Conservation (phyloP, 176 grass and related monocot species). For the Paspalum notatum region DNA sequence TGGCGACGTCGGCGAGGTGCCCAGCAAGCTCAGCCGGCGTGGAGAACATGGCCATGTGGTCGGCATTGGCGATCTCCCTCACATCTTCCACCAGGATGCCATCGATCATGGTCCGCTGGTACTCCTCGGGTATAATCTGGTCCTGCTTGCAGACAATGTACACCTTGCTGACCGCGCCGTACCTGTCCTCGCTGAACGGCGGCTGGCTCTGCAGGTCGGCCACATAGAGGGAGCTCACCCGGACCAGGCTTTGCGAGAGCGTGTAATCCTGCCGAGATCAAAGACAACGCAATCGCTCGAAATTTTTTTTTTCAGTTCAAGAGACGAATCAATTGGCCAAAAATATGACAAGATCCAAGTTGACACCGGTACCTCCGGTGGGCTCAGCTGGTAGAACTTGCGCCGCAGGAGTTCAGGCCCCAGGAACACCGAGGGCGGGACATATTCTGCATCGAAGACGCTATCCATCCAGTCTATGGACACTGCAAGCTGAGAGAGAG, state of each 20-base stretch:
- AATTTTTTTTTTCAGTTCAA: too few species aligned
- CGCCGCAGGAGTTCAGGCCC: slow-evolving; percentile 51
- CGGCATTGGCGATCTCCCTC: slow-evolving; percentile 48
- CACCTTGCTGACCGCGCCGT: slow-evolving; percentile 56
- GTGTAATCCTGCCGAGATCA: slow-evolving; percentile 45
- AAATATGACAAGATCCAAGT: too few species aligned
- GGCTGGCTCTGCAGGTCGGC: slow-evolving; percentile 43
- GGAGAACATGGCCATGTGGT: slow-evolving; percentile 85
- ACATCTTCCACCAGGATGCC: slow-evolving; percentile 36
- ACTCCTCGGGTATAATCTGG: slow-evolving; percentile 4
- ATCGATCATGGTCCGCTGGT: slow-evolving; percentile 58
- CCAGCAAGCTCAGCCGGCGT: slow-evolving; percentile 34
- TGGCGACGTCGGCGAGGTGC: slow-evolving; percentile 48
- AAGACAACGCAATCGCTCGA: background rate
- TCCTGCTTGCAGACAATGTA: slow-evolving; percentile 64
- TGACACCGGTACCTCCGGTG: slow-evolving; percentile 38
- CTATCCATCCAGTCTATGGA: slow-evolving; percentile 50
- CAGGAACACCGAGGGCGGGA: slow-evolving; percentile 36
- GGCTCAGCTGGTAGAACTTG: slow-evolving; percentile 51
- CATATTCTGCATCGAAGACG: background rate
- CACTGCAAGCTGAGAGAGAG: background rate
- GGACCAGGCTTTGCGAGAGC: slow-evolving; percentile 48
- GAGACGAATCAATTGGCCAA: too few species aligned
- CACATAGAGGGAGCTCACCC: slow-evolving; percentile 49
- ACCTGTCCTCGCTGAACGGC: slow-evolving; percentile 49